Base-by-base conservation (phyloP, 805 yeast genomes). In the Henningerozyma blattae region DNA sequence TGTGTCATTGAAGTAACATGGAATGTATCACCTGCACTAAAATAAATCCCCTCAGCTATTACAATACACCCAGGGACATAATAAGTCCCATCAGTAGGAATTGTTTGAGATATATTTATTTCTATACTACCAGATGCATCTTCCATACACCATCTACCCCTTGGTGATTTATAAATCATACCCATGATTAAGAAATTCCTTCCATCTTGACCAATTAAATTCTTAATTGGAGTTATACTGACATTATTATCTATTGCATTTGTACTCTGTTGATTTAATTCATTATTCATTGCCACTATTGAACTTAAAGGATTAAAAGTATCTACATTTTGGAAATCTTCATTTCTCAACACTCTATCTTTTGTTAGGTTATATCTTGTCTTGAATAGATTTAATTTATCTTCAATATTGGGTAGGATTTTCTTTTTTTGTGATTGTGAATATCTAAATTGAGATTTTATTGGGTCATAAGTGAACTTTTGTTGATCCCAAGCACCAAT, bases 121-220 rank as follows among this genome's bases (percentile, higher is more conserved):
- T 72, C 77, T 9, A 89, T 76, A 28, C 66, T 58, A 38, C 85
- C 95, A 1, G 86, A 71, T 4, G 77, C 70, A 53, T 91, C 99
- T 48, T 86, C 94, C 19, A 93, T 52, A 31, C 72, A 71, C 71
- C 73, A 79, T n/a, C 68, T 61, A 1, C 89, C 94, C 34, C 67
- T 71, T 9, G 72, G 62, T 34, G 75, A 75, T 37, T 66, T 65
- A 2, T 77, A 65, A 9, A 91, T 55, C 37, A 86, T 60, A 0
- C 98, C 99, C 47, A 87, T 74, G 3, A 91, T 51, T 6, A 81
- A 60, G 50, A 91, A 91, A 36, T 72, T 66, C 34, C 71, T 65
- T 4, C 89, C 89, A 46, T 80, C 81, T 35, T 95, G 62, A 20
- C 98, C 99, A 19, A 91, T 54, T 38, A 91, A 61, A 53, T 87